Base-by-base conservation (phyloP, 768 basidiomycete genomes). In the Tricholoma saponaceum region DNA sequence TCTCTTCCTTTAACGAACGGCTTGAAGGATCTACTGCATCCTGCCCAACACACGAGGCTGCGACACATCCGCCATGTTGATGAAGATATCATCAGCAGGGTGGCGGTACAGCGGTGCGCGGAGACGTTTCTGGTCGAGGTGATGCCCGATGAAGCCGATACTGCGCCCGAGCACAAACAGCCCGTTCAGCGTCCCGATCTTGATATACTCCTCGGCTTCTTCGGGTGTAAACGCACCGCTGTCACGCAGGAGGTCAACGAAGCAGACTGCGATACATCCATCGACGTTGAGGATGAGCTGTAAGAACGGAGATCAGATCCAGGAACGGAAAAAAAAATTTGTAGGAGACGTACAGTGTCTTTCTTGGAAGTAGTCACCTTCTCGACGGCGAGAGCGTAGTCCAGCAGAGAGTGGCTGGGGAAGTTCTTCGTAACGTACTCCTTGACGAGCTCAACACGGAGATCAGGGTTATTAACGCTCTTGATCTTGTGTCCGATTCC, bases 401-500 rank as follows among this genome's bases (percentile, higher is more conserved):
- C 95, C 65, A 96, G 85, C 62, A 96, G 79, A 62, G 84, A 86
- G 77, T 95, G 94, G 67, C 86, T 88, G 3, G 96, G 96, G 92
- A 99, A 99, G 82, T 96, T 77, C 77, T 96, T 94, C 77, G 70
- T 78, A 59, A 96, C 96, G 66, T 90, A 99, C 77, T 95, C 93
- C 83, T 98, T 97, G 55, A 93, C 92, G 59, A 94, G 87, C 76
- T 92, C 89, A 60, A 94, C 91, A 69, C 91, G 90, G 47, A 92
- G 80, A 80, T 95, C 92, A 50, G 92, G 93, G 84, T 95, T 95
- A 76, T 92, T 95, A 62, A 94, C 91, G 63, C 89, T 93, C 86
- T 99, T 99, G 82, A 99, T 97, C 85, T 98, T 98, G 87, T 99
- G 96, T 47, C 96, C 96, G 64, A 99, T 99, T 80, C 96, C 96